These are phyloP conservation scores for Venustampulla echinocandica DNA, from an alignment of 495 filamentous ascomycete genomes.

Conservation along the genomic window DNA sequence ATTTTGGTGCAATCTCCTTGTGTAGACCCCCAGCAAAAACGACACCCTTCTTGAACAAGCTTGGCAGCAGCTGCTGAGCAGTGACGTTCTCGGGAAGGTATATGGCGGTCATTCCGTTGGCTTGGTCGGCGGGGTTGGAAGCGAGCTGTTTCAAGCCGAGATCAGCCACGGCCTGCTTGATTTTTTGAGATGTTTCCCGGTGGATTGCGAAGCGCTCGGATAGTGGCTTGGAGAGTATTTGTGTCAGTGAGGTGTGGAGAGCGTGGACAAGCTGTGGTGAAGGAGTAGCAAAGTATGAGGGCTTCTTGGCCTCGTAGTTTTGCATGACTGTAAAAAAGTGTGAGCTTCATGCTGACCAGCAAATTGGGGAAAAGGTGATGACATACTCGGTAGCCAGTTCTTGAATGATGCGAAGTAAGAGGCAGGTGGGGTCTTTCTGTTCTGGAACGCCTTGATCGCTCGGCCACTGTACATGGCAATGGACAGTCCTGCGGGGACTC, in stretches of 20 bases:
- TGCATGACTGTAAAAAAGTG: conserved; percentile 61
- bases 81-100: conserved; percentile 81
- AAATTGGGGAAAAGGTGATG: conserved; percentile 13
- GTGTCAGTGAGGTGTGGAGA: conserved; percentile 82
- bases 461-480: conserved; percentile 88
- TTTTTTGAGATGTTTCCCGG: conserved; percentile 61
- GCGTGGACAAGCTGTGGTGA: conserved; percentile 91
- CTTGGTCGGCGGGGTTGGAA: conserved; percentile 75
- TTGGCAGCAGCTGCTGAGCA: conserved; percentile 74
- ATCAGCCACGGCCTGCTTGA: conserved; percentile 71
- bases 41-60: conserved; percentile 79
- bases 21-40: conserved; percentile 93
- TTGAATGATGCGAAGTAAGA: conserved; percentile 92
- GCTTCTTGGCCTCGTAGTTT: conserved; percentile 95
- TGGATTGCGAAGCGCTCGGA: conserved; percentile 73
- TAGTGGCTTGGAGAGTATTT: conserved; percentile 73
- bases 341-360: conserved; percentile 6
- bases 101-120: conserved; percentile 95
- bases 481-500: conserved; percentile 84
- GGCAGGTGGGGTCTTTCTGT: conserved; percentile 65
- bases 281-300: conserved; percentile 95
- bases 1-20: conserved; percentile 68
- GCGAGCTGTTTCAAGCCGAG: conserved; percentile 84
- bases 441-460: conserved; percentile 74
- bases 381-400: conserved; percentile 85